Base-by-base conservation (phyloP, 495 filamentous ascomycete species). In the Lindgomyces ingoldianus region DNA sequence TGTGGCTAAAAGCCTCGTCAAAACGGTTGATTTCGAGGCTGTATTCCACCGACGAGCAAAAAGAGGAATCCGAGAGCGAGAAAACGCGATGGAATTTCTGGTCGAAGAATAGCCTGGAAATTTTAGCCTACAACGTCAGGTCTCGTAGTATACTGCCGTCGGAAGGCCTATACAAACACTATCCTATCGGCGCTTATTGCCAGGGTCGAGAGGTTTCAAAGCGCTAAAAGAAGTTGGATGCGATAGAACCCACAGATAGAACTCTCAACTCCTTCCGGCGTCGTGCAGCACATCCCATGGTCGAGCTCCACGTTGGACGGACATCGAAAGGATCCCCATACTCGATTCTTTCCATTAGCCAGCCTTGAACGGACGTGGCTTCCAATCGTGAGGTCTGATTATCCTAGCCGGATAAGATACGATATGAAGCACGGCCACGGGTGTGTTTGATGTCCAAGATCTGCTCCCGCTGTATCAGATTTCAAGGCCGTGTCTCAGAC, bases 391-490 rank as follows among this genome's bases (percentile, higher is more conserved):
- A 4, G 9, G 22, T 8, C 21, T 42, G 30, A n/a, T 48, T 57
- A 57, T 64, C 42, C 41, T 41, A 12, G 18, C 55, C 53, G 46
- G 48, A 65, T 47, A 59, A 60, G 48, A 29, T 54, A 46, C 30
- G 19, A 29, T n/a, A n/a, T 53, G 39, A 36, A 48, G 51, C 50
- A 26, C 55, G 39, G 48, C 14, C 27, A 45, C 51, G 27, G 25
- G 60, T 55, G 18, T 50, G 62, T 65, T 65, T 65, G 57, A 70
- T 70, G 62, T 58, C 44, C 67, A 57, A 26, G 67, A 70, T 70
- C 67, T 57, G 29, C 67, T 70, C 62, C 67, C 61, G 67, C 52
- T 46, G 67, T 62, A 50, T 70, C 67, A 70, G 67, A 65, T 62
- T 61, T 8, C 39, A 29, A 27, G 48, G 18, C 57, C 57, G 46